phyloP scores from a whole-genome alignment of 148 eudicot genomes.

The Fallopia convolvulus region DNA sequence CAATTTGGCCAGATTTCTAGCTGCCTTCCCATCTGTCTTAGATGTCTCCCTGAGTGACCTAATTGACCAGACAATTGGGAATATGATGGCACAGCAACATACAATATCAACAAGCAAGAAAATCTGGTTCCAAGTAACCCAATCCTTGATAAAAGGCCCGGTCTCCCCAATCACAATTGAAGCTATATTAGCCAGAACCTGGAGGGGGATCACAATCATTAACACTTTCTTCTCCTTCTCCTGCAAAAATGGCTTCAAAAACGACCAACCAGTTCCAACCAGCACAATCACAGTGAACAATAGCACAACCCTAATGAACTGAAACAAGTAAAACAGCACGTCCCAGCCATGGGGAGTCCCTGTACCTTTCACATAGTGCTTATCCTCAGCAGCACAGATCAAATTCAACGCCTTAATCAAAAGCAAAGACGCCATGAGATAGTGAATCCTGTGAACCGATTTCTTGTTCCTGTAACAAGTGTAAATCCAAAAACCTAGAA shows the following conservation, averaged over 20 bases:
- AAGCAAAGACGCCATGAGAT: constrained; percentile 59
- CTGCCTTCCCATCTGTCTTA: constrained; percentile 70
- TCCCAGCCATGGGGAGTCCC: constrained; percentile 82
- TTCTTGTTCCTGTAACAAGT: constrained; percentile 37
- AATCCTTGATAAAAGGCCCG: constrained; percentile 51
- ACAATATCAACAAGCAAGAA: constrained; percentile 66
- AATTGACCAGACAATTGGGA: constrained; percentile 85
- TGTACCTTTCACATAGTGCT: constrained; percentile 43
- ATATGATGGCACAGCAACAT: constrained; percentile 69
- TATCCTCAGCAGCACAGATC: constrained; percentile 67
- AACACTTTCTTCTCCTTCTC: constrained; percentile 68
- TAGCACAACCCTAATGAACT: constrained; percentile 49
- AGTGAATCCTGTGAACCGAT: constrained; percentile 43
- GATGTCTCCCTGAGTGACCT: constrained; percentile 67
- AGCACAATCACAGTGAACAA: constrained; percentile 73
- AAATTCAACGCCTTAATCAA: constrained; percentile 45
- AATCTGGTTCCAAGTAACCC: constrained; percentile 79
- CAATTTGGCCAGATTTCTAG: constrained; percentile 63
- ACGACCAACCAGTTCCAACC: constrained; percentile 89
- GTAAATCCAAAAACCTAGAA: constrained; percentile 32
- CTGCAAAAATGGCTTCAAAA: constrained; percentile 69
- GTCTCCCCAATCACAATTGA: constrained; percentile 60
- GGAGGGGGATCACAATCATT: constrained; percentile 59
- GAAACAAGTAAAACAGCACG: constrained; percentile 60
- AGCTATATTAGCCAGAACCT: constrained; percentile 58